Conservation (phyloP, 192 early-diverging fungal species). For the Linnemannia zychae region DNA sequence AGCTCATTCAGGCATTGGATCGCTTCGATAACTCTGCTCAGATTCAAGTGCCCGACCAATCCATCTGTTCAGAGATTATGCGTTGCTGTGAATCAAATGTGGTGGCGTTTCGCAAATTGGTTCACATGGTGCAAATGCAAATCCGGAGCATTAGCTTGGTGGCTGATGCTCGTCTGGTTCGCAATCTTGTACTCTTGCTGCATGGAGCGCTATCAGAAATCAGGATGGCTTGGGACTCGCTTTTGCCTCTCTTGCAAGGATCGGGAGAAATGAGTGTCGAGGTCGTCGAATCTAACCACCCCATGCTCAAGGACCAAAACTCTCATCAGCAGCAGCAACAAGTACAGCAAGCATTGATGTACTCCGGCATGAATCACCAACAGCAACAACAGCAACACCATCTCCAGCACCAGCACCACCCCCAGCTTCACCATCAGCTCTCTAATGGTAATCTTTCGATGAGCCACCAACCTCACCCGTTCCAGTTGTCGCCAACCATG, state of each 20-base stretch:
- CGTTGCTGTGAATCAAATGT: constrained; percentile 52
- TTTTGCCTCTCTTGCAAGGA: constrained; percentile 53
- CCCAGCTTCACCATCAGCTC: constrained; percentile 11
- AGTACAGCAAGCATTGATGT: not conserved
- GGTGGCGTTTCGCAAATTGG: constrained; percentile 41
- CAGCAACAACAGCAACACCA: constrained; percentile 24
- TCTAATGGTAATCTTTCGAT: not conserved
- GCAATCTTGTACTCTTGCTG: constrained; percentile 59
- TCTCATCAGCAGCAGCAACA: constrained; percentile 16
- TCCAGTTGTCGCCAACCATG: constrained; percentile 48
- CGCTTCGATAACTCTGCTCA: constrained; percentile 54
- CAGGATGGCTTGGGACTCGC: constrained; percentile 59
- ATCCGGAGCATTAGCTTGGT: constrained; percentile 49
- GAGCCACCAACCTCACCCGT: constrained; percentile 23
- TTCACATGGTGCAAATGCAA: constrained; percentile 51
- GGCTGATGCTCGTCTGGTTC: constrained; percentile 53
- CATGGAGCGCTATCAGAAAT: constrained; percentile 61
- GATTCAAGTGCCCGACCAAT: constrained; percentile 37
- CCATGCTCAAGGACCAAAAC: constrained; percentile 17
- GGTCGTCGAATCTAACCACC: constrained; percentile 23
- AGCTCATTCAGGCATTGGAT: constrained; percentile 53
- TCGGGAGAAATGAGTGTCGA: constrained; percentile 32
- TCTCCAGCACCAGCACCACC: constrained; percentile 13
- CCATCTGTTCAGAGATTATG: constrained; percentile 45
- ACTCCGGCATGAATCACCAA: not conserved